Conservation (phyloP, 179 eudicot genomes). For the Monotropa hypopitys region DNA sequence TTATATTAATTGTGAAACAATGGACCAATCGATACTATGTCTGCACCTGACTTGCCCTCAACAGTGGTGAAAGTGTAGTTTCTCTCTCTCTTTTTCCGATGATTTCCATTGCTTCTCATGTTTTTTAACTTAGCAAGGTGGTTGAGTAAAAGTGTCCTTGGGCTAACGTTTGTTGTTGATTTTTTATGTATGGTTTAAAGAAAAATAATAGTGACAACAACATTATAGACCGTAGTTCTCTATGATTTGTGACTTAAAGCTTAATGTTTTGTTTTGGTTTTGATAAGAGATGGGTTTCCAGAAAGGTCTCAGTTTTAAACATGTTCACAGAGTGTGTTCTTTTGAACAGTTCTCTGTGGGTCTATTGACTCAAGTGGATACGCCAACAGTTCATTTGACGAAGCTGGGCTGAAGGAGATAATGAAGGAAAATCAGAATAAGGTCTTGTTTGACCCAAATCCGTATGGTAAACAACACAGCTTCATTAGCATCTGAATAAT, state of each 20-base stretch:
- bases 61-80: neutral
- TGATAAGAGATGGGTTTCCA: neutral
- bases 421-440: conserved; percentile 25
- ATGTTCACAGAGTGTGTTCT: neutral
- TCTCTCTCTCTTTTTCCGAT: neutral
- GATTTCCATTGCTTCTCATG: neutral
- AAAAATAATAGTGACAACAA: neutral
- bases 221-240: neutral
- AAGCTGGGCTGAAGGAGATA: conserved; percentile 11
- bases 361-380: neutral
- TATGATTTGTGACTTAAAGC: neutral
- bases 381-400: conserved; percentile 10
- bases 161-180: neutral
- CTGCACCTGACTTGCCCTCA: neutral
- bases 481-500: neutral
- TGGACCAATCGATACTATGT: neutral
- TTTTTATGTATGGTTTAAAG: neutral
- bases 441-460: conserved; percentile 20
- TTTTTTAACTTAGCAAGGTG: neutral
- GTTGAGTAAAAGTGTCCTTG: neutral
- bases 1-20: neutral
- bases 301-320: neutral
- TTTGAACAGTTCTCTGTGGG: neutral
- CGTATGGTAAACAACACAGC: neutral
- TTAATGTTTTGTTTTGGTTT: neutral